Evolutionary conservation across 352 stramenopile species (phyloP).

Genomic region (Pythium scleroteichum): DNA sequence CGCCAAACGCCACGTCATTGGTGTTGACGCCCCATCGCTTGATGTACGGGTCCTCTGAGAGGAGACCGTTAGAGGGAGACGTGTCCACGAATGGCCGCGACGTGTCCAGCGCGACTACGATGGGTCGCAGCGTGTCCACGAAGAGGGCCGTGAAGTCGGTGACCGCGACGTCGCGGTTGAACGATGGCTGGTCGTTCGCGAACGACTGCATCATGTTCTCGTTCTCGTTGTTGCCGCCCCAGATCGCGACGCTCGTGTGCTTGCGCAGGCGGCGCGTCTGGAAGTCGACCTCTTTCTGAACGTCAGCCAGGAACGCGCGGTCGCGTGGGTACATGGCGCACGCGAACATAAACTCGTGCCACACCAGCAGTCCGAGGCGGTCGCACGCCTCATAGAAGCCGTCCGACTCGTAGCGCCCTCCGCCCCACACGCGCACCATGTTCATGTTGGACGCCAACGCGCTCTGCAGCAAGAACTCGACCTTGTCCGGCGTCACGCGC

Average conservation of each 20-base stretch:
- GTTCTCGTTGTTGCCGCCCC: constrained; percentile 92
- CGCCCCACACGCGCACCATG: constrained; percentile 89
- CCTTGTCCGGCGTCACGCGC: constrained; percentile 35
- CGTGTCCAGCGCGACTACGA: constrained; percentile 50
- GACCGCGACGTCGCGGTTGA: constrained; percentile 81
- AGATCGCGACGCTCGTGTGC: constrained; percentile 86
- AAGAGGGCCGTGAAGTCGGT: constrained; percentile 82
- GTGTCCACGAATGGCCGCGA: constrained; percentile 82
- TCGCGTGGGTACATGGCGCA: constrained; percentile 85
- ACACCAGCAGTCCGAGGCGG: constrained; percentile 82
- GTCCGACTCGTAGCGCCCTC: constrained; percentile 84
- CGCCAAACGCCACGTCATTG: constrained; percentile 62
- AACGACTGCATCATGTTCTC: constrained; percentile 88
- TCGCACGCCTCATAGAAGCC: constrained; percentile 84
- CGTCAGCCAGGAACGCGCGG: constrained; percentile 55
- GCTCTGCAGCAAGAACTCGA: constrained; percentile 56
- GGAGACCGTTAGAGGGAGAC: constrained; percentile 83
- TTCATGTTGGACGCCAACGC: constrained; percentile 78
- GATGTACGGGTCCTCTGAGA: constrained; percentile 74
- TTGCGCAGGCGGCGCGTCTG: constrained; percentile 69
- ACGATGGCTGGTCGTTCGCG: constrained; percentile 35
- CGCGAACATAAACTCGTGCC: constrained; percentile 92
- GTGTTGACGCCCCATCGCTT: constrained; percentile 74
- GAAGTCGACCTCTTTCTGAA: constrained; percentile 54
- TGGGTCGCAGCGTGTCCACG: constrained; percentile 65